Percentiles rank a stretch among this genome's conserved stretches.
Evolutionary conservation across 2,329 filamentous ascomycete genomes (phyloP).

Genomic region (Fusarium sp.): DNA sequence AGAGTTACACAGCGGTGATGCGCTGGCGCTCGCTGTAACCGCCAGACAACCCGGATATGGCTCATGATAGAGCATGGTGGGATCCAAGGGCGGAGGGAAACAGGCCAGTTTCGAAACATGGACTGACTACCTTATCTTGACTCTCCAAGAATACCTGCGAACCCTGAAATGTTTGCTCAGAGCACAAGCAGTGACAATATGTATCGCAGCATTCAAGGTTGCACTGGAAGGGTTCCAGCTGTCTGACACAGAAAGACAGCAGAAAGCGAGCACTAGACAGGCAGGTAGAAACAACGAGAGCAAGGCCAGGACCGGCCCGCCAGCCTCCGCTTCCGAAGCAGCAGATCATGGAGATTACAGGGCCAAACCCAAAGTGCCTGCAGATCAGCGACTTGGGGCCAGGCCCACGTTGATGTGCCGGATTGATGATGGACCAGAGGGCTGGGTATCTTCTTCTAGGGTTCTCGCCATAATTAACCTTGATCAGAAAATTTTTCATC

Average conservation of each 20-base stretch:
- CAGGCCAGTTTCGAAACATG: not conserved
- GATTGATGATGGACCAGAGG: too few species aligned
- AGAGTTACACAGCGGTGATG: slow-evolving; percentile 31
- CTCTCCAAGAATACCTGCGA: not conserved
- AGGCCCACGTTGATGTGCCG: too few species aligned
- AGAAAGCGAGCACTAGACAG: too few species aligned
- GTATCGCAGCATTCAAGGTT: slow-evolving; percentile 6
- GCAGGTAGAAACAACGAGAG: slow-evolving; percentile 6
- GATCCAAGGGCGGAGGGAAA: not conserved
- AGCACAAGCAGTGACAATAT: not conserved
- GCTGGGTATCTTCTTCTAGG: not conserved
- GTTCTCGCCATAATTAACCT: too few species aligned
- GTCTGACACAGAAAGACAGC: slow-evolving; percentile 26
- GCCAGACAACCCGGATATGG: slow-evolving; percentile 1
- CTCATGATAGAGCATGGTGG: not conserved
- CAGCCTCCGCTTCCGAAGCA: slow-evolving; percentile 14
- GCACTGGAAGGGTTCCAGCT: slow-evolving; percentile 8
- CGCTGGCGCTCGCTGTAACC: slow-evolving; percentile 34
- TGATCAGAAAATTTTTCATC: too few species aligned
- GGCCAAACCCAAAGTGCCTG: slow-evolving; percentile 41
- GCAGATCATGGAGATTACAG: slow-evolving; percentile 47
- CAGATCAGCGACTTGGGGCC: slow-evolving; percentile 38
- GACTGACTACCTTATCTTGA: slow-evolving; percentile 6
- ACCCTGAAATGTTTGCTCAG: slow-evolving; percentile 24
- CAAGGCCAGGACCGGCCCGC: slow-evolving; percentile 23